phyloP scores from a whole-genome alignment of 2,329 filamentous ascomycete species.

The Whalleya microplaca region DNA sequence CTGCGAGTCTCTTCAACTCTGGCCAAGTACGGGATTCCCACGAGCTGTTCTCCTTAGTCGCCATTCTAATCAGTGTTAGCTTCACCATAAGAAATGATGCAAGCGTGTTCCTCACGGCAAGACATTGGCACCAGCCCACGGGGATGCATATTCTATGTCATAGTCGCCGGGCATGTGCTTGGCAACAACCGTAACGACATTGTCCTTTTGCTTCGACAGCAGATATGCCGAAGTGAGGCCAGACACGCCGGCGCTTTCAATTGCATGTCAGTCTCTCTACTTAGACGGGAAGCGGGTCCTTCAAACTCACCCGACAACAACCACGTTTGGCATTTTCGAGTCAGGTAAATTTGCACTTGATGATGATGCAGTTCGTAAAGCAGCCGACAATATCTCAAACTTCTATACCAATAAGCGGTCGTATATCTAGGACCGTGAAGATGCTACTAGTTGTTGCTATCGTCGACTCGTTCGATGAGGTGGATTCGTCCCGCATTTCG shows the following conservation, averaged over 20 bases:
- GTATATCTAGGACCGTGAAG: neutral
- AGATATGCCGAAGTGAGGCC: slow-evolving; percentile 40
- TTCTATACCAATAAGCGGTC: neutral
- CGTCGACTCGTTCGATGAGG: neutral
- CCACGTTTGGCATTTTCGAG: slow-evolving; percentile 34
- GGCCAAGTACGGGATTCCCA: slow-evolving; percentile 37
- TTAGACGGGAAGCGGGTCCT: neutral
- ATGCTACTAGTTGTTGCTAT: neutral
- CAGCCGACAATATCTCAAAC: neutral
- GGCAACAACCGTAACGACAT: slow-evolving; percentile 68
- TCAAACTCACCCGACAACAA: slow-evolving; percentile 35
- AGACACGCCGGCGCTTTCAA: slow-evolving; percentile 36
- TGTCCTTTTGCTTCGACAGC: slow-evolving; percentile 37
- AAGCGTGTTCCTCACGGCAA: slow-evolving; percentile 33
- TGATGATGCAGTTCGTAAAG: too few species aligned
- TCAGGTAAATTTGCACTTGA: neutral
- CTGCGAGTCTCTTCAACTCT: slow-evolving; percentile 36
- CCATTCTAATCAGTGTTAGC: slow-evolving; percentile 30
- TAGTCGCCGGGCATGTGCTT: slow-evolving; percentile 95
- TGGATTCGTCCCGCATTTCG: neutral
- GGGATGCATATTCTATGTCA: slow-evolving; percentile 82
- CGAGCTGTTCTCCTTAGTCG: slow-evolving; percentile 32
- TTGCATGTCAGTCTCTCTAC: slow-evolving; percentile 1
- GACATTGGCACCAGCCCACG: slow-evolving; percentile 37
- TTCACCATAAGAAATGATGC: neutral